A percentile compares a stretch with the other conserved stretches of the same genome.
These are phyloP conservation scores for Marasmius fiardii DNA, from an alignment of 1,284 basidiomycete species.

Conservation along the genomic window DNA sequence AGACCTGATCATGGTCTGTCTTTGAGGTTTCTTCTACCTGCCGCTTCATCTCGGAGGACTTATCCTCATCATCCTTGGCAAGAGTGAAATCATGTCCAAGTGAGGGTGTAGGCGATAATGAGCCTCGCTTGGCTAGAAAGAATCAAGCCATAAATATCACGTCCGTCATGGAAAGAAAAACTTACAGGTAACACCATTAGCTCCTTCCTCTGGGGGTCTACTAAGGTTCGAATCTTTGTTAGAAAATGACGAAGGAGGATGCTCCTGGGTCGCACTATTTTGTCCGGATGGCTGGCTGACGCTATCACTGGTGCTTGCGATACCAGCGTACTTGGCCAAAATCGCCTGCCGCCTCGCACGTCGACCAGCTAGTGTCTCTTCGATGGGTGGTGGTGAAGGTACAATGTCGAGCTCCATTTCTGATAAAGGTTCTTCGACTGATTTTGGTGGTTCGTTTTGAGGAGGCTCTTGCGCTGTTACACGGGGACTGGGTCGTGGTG, in stretches of 20 bases:
- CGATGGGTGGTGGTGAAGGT: slow-evolving; percentile 58
- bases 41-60: slow-evolving; percentile 35
- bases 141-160: neutral
- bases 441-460: slow-evolving; percentile 19
- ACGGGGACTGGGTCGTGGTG: slow-evolving; percentile 38
- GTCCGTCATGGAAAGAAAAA: neutral
- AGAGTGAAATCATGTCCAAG: slow-evolving; percentile 51
- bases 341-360: slow-evolving; percentile 82
- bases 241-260: slow-evolving; percentile 58
- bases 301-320: slow-evolving; percentile 48
- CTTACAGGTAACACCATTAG: slow-evolving; percentile 30
- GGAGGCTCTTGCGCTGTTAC: slow-evolving; percentile 18
- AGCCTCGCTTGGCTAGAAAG: slow-evolving; percentile 42
- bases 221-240: slow-evolving; percentile 54
- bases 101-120: slow-evolving; percentile 52
- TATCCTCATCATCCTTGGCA: slow-evolving; percentile 56
- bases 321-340: slow-evolving; percentile 73
- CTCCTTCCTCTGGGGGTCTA: slow-evolving; percentile 25
- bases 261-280: slow-evolving; percentile 66
- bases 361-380: slow-evolving; percentile 75
- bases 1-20: slow-evolving; percentile 51
- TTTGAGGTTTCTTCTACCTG: slow-evolving; percentile 33
- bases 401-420: slow-evolving; percentile 61
- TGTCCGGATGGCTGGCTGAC: slow-evolving; percentile 38
- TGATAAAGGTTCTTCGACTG: slow-evolving; percentile 25